Evolutionary conservation across 106 monocot genomes (phyloP).

Genomic region (Dendrobium chrysotoxum): DNA sequence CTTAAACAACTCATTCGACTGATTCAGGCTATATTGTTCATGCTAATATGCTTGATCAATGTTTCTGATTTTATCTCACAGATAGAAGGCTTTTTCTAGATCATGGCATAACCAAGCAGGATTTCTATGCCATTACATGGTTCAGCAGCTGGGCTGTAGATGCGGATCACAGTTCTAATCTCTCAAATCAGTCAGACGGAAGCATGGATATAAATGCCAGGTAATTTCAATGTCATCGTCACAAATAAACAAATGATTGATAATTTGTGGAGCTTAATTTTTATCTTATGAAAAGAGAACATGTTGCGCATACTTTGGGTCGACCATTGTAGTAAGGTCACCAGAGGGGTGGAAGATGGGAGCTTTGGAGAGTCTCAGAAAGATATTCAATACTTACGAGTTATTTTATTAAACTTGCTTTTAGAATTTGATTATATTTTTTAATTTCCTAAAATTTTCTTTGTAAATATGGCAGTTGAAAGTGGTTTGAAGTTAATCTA

Average conservation of each 20-base stretch:
- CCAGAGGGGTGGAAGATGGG: too few relatives aligned
- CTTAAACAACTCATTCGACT: too few relatives aligned
- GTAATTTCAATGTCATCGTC: slow-evolving; percentile 8
- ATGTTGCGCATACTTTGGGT: too few relatives aligned
- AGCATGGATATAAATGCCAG: slow-evolving; percentile 6
- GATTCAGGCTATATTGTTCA: neutral
- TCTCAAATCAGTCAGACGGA: slow-evolving; percentile 10
- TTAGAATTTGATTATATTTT: too few relatives aligned
- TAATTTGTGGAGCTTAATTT: too few relatives aligned
- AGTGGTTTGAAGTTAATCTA: too few relatives aligned
- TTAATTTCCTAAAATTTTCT: too few relatives aligned
- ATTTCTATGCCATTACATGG: slow-evolving; percentile 93
- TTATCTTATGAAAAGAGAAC: neutral
- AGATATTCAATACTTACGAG: too few relatives aligned
- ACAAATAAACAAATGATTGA: neutral
- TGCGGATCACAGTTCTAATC: slow-evolving; percentile 46
- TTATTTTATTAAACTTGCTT: too few relatives aligned
- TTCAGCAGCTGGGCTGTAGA: slow-evolving; percentile 99
- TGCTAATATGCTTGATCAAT: neutral
- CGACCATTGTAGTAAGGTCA: too few relatives aligned
- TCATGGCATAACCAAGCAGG: slow-evolving; percentile 57
- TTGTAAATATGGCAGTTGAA: too few relatives aligned
- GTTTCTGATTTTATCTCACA: slow-evolving; percentile 16
- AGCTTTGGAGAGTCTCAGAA: too few relatives aligned
- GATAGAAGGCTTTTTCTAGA: slow-evolving; percentile 55